Evolutionary conservation across 192 early-diverging fungal genomes (phyloP), one percentile per base, ranked within the genome.

Genomic region (Coemansia sp.): DNA sequence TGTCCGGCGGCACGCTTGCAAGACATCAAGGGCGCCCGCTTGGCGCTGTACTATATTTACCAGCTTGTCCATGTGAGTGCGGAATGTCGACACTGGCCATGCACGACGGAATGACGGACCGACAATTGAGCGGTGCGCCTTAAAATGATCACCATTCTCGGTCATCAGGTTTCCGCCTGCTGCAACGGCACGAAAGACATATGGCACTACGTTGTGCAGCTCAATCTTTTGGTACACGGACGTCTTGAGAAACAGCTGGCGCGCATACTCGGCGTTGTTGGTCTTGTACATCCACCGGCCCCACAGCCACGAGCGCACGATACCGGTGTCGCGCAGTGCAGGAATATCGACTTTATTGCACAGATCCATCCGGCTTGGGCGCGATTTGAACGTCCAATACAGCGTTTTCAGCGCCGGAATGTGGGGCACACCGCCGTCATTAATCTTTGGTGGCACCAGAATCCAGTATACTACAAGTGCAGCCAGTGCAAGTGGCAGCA

Each of bases 251-350:
- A 71, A 77, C 22, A 77, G 68, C 58, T 70, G 67, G 31, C 74
- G 67, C 3, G 74, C 74, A 22, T 67, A 77, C 28, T 77, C 74
- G 48, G 74, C 68, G 35, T 71, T 67, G 60, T 77, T 77, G 46
- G 61, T 77, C 56, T 71, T 77, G 58, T 77, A 77, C 74, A 71
- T 77, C 74, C 74, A 77, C 31, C 67, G 64, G 33, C 74, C 74
- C 67, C 67, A 77, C 5, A 77, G 67, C 68, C 67, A 77, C 0
- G 68, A 67, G 25, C 68, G 67, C 7, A 67, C 74, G 0, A 77
- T 33, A 14, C 74, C 74, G 0, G 68, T 67, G 14, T 57, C 23
- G 28, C 48, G 25, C 12, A 77, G 57, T 5, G 67, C 67, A 2
- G 74, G 74, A 14, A 65, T 32, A 33, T 77, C 68, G 9, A 77